Conservation (phyloP, 2,329 filamentous ascomycete species). For the Alternaria triticina region DNA sequence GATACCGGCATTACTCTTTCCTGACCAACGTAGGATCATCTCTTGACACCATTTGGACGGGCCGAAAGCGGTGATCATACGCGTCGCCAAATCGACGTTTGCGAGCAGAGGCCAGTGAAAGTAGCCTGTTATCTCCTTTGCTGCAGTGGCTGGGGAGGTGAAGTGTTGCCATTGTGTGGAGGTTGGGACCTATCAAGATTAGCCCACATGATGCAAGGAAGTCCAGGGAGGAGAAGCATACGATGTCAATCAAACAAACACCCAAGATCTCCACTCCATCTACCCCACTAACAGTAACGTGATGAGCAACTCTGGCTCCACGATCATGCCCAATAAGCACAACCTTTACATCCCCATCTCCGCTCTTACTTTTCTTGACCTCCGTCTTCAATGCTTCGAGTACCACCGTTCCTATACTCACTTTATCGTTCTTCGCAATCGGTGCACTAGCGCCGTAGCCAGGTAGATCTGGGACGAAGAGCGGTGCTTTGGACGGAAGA, state of each 20-base stretch:
- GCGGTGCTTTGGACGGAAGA: slow-evolving; percentile 30
- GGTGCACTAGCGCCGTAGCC: slow-evolving; percentile 40
- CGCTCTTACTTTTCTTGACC: slow-evolving; percentile 18
- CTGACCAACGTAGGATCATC: slow-evolving; percentile 49
- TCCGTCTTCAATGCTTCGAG: slow-evolving; percentile 33
- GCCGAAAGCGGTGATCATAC: slow-evolving; percentile 56
- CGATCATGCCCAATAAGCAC: slow-evolving; percentile 63
- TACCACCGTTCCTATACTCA: slow-evolving; percentile 33
- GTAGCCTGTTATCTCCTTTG: slow-evolving; percentile 53
- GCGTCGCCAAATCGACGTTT: slow-evolving; percentile 59
- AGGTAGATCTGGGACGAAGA: slow-evolving; percentile 42
- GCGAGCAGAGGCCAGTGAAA: slow-evolving; percentile 68
- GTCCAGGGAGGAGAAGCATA: not conserved
- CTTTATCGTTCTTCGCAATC: slow-evolving; percentile 37
- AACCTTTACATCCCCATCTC: slow-evolving; percentile 20
- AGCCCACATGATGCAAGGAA: not conserved
- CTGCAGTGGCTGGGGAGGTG: slow-evolving; percentile 48
- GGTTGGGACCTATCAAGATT: slow-evolving; percentile 56
- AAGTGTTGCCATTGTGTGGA: slow-evolving; percentile 60
- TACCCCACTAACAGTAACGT: slow-evolving; percentile 58
- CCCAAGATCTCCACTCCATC: slow-evolving; percentile 48
- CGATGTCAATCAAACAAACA: slow-evolving; percentile 41
- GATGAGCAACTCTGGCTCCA: slow-evolving; percentile 63
- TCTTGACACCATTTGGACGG: slow-evolving; percentile 49
- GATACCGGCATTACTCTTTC: slow-evolving; percentile 14